These are phyloP conservation scores for Yarrowia galli DNA, from an alignment of 1,139 yeast genomes.

Conservation along the genomic window DNA sequence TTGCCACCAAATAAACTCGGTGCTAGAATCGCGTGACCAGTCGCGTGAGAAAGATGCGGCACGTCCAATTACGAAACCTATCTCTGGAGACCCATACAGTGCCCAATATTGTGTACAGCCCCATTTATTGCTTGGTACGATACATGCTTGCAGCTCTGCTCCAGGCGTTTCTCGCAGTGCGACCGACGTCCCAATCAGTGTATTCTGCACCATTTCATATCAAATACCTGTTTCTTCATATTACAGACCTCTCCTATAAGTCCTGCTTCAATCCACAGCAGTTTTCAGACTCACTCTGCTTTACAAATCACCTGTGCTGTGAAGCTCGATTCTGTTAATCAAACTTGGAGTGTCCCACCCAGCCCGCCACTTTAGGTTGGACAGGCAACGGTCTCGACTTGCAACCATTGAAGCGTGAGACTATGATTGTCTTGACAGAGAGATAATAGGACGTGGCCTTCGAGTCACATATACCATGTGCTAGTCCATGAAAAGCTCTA, in stretches of 20 bases:
- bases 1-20: slow-evolving; percentile 14
- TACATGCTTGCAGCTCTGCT: not conserved
- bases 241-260: not conserved
- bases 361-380: not conserved
- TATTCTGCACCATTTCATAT: not conserved
- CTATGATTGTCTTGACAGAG: too few relatives aligned
- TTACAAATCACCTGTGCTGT: not conserved
- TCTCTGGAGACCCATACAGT: too few relatives aligned
- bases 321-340: not conserved
- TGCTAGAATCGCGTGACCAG: slow-evolving; percentile 23
- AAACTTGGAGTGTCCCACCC: not conserved
- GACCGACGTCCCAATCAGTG: not conserved
- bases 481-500: too few relatives aligned
- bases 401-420: not conserved
- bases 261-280: not conserved
- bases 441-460: too few relatives aligned
- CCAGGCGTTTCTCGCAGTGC: not conserved
- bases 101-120: not conserved
- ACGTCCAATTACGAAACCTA: too few relatives aligned
- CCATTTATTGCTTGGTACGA: not conserved
- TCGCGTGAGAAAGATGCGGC: not conserved
- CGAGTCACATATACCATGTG: too few relatives aligned
- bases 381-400: not conserved
- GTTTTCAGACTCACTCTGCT: too few relatives aligned
- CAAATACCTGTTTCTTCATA: too few relatives aligned